Base-by-base conservation (phyloP, 148 eudicot species). In the Chenopodium suecicum region DNA sequence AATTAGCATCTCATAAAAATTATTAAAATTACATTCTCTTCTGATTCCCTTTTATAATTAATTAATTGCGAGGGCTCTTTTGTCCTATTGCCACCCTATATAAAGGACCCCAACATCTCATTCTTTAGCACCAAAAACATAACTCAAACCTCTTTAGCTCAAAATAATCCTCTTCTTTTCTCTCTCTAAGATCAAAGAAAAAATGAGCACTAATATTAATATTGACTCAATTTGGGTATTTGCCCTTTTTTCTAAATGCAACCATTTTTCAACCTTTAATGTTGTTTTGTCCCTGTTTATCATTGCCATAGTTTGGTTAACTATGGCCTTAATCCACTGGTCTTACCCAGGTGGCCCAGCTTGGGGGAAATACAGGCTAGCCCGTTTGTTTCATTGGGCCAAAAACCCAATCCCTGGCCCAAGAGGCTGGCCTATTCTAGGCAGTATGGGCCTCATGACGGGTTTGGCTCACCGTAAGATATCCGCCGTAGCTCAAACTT, bases 261-360 rank as follows among this genome's bases (percentile, higher is more conserved):
- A 82, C 32, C 75, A 66, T 31, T 37, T 73, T 27, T 75, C 81
- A 0, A 71, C 50, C 77, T 69, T 78, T 31, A 70, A 66, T 70
- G 8, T 86, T 2, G 11, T 64, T 37, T 64, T 64, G 67, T 41
- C 78, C n/a, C 27, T 78, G 13, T 22, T 74, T 2, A 19, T 66
- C n/a, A 7, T 81, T 8, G 76, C 75, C 79, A 37, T 85, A 41
- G 13, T 85, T 48, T 75, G 80, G 79, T 5, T 91, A 19, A 48
- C 67, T 83, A 60, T 82, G 54, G 56, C 82, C 70, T 17, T 86
- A 17, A 37, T 86, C 74, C 82, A 82, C 81, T 91, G 97, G 97
- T 76, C 89, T 10, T 84, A 88, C 83, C 87, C 85, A 0, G 94
- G 97, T 13, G 97, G 97, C 75, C 89, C 92, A 2, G 93, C 94